Evolutionary conservation across 805 yeast species (phyloP).

Genomic region (Teunomyces gatunensis): DNA sequence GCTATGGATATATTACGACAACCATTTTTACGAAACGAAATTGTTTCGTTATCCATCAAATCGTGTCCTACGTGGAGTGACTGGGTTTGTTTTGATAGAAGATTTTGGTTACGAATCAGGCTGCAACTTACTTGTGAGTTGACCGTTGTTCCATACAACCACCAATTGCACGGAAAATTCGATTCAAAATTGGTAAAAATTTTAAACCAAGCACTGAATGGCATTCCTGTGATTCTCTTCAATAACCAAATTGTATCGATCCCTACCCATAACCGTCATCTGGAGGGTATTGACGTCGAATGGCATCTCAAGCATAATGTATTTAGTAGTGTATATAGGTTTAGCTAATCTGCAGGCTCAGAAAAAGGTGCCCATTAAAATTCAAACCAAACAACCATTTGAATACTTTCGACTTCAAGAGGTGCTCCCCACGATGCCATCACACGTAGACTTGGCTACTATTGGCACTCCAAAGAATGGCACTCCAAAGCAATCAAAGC

Average conservation of each 20-base stretch:
- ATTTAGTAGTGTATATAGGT: neutral
- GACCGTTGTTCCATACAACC: slow-evolving; percentile 5
- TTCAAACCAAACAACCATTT: neutral
- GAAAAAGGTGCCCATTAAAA: slow-evolving; percentile 1
- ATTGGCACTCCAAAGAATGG: slow-evolving; percentile 10
- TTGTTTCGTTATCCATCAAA: neutral
- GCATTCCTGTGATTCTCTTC: neutral
- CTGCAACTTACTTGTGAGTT: neutral
- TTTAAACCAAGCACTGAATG: neutral
- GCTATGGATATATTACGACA: slow-evolving; percentile 18
- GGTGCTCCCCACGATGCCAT: slow-evolving; percentile 2
- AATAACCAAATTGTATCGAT: neutral
- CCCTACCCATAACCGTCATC: neutral
- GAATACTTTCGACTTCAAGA: neutral
- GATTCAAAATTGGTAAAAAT: neutral
- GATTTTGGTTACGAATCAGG: slow-evolving; percentile 34
- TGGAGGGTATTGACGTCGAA: neutral
- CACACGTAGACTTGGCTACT: slow-evolving; percentile 7
- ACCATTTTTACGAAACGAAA: slow-evolving; percentile 12
- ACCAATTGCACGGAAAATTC: neutral
- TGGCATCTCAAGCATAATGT: slow-evolving; percentile 4
- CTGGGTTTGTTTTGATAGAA: slow-evolving; percentile 38
- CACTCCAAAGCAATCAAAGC: slow-evolving; percentile 3
- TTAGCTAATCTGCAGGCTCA: neutral
- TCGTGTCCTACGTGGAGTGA: slow-evolving; percentile 17